Base-by-base conservation (phyloP, 2,329 filamentous ascomycete genomes). In the Gnomoniopsis sp. region DNA sequence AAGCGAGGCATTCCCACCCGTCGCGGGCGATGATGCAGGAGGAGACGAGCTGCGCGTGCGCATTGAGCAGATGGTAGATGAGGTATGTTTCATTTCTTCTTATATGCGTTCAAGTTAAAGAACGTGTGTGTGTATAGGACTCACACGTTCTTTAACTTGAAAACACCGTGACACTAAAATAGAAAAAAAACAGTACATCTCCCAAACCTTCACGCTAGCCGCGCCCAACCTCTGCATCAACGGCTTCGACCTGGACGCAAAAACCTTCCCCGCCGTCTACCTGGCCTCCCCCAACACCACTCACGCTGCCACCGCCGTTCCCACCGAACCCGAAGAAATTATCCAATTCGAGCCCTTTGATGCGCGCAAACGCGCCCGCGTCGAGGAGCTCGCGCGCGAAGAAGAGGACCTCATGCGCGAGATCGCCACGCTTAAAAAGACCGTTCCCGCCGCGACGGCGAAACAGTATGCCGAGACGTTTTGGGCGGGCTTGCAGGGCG, bases 381-480 rank as follows among this genome's bases (percentile, higher is more conserved):
- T 87, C 64, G 83, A 85, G 67, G 79, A 83, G 41, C 78, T 87
- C n/a, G 78, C 82, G 61, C 76, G 80, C 60, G 78, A 86, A 59
- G 85, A 88, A 65, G 85, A 88, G 67, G 83, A 84, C 66, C 77
- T 88, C 3, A 80, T 87, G 48, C 81, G 85, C 64, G 82, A 87
- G 65, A 85, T 88, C 65, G 85, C 85, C 8, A 72, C 75, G 33
- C 75, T 86, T n/a, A 86, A 86, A 70, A 78, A 80, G 62, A 71
- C 72, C 61, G 78, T 84, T 1, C 83, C 83, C 21, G 68, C 67
- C 17, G 66, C 72, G 11, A 75, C 77, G 0, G 80, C 83, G 10
- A 66, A 70, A 3, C 64, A 72, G 38, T 76, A 77, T 64, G 74
- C 77, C 46, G 74, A 77, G 47, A 69, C 69, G 22, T 67, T 79